Base-by-base conservation (phyloP, 192 early-diverging fungal genomes). In the Backusella macrospora region DNA sequence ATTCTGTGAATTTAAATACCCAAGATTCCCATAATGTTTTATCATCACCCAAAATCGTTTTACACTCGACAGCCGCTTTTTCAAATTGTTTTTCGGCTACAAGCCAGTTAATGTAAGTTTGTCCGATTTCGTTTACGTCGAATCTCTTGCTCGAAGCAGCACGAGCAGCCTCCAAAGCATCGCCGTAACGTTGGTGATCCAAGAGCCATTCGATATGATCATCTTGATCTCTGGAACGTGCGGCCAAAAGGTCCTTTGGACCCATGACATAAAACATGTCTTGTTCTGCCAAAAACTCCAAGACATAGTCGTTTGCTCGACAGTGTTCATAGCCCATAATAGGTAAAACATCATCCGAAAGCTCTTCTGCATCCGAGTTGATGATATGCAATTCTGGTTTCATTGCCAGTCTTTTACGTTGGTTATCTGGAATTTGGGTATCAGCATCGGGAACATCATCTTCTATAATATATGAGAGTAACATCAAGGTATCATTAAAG, bases 181-280 rank as follows among this genome's bases (percentile, higher is more conserved):
- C 94, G 15, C 85, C 90, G 74, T 96, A 98, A 49, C 87, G 77
- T 26, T 84, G 85, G 26, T 92, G 85, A 46, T 95, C 93, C n/a
- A 92, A 79, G 16, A 98, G 83, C 95, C 96, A 99, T 62, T 95
- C 90, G 62, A 99, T 90, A 74, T 97, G 97, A 81, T 99, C 98
- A 43, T 91, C 89, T 39, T 94, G 63, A 74, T 96, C 95, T n/a
- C 97, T 87, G 3, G 93, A 93, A 34, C 89, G 88, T 6, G 96
- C 97, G 5, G 93, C 84, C 21, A 99, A 88, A 34, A 99, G 88
- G 83, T 98, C 95, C 79, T 97, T 97, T 5, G 98, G 98, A 16
- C 94, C 95, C 39, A 96, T 85, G 15, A 99, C 87, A 76, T 96
- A 98, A 80, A 94, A 99, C 71, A 92, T 90, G 64, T 93, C 90